These are phyloP conservation scores for Microsporum audouinii DNA, from an alignment of 2,329 filamentous ascomycete genomes.

Conservation along the genomic window DNA sequence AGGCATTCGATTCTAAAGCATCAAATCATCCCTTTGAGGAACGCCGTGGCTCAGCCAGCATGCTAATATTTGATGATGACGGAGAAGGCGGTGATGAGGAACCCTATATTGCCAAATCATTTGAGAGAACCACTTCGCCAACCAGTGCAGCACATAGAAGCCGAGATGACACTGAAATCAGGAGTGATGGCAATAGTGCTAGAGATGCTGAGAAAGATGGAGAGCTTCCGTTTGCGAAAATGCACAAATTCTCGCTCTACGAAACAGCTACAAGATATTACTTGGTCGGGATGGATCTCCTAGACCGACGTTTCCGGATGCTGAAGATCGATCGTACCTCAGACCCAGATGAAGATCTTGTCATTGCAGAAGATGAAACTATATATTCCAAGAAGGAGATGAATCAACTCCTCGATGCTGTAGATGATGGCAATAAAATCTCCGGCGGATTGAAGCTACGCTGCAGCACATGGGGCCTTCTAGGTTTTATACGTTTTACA, in stretches of 20 bases:
- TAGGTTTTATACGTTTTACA: constrained; percentile 94
- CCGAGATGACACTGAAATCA: constrained; percentile 18
- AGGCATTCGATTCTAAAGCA: neutral
- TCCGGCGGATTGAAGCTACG: constrained; percentile 82
- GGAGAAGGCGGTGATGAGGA: constrained; percentile 36
- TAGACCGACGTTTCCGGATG: constrained; percentile 78
- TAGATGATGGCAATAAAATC: constrained; percentile 86
- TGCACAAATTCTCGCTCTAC: constrained; percentile 97
- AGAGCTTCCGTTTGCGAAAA: constrained; percentile 43
- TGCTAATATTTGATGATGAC: constrained; percentile 23
- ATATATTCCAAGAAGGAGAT: constrained; percentile 88
- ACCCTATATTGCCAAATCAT: constrained; percentile 34
- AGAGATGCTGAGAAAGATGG: constrained; percentile 20
- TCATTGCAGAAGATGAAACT: constrained; percentile 85
- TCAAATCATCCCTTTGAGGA: constrained; percentile 21
- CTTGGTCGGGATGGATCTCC: constrained; percentile 82
- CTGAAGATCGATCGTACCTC: constrained; percentile 89
- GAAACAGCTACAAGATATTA: constrained; percentile 91
- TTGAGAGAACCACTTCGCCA: constrained; percentile 31
- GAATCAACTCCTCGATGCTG: constrained; percentile 81
- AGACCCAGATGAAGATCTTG: constrained; percentile 63
- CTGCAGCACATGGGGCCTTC: constrained; percentile 81
- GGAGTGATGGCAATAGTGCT: constrained; percentile 17
- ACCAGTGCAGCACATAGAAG: constrained; percentile 30
- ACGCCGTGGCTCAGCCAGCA: constrained; percentile 21